Evolutionary conservation across 805 yeast species (phyloP), one percentile per base, ranked within the genome.

Genomic region (Hagleromyces aurorensis): DNA sequence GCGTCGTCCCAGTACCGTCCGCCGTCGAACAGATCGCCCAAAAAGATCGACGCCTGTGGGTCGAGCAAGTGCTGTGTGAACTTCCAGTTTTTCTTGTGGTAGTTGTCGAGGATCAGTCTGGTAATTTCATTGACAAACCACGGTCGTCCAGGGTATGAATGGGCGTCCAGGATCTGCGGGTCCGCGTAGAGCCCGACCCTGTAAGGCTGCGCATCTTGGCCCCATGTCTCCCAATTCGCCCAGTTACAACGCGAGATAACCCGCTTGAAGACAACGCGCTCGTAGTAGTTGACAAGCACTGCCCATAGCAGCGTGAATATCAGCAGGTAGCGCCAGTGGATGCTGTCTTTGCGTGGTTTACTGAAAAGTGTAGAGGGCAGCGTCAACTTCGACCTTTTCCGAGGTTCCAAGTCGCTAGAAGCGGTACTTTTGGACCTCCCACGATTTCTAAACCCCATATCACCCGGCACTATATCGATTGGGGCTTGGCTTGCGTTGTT

Each of bases 21-120:
- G 8, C 96, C 96, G 57, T 91, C 98, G 51, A 89, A 81, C 43
- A 89, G 56, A 52, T 91, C 98, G 3, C 98, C 98, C 16, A 91
- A 59, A 50, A 85, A 89, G 4, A 89, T 57, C 4, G 75, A 73
- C 1, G 80, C 63, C 46, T 86, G 80, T 0, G 97, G 96, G 19
- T 73, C 71, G 30, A 91, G 64, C 3, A 58, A 40, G 6, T 58
- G 40, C 38, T 79, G 78, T 21, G 78, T 57, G 36, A 63, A 62
- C 43, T 70, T 68, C 67, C 83, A 75, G 52, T 89, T 86, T 31
- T 86, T 67, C 39, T 72, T 77, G 43, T 85, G 76, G 47, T 84
- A 87, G 41, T 80, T 75, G 52, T 91, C 98, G 10, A 81, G 66
- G 21, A 84, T 49, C 34, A 62, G 55, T 38, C 69, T 65, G 1